Evolutionary conservation across 208 protist species (phyloP).

Genomic region (Leishmania lainsoni): DNA sequence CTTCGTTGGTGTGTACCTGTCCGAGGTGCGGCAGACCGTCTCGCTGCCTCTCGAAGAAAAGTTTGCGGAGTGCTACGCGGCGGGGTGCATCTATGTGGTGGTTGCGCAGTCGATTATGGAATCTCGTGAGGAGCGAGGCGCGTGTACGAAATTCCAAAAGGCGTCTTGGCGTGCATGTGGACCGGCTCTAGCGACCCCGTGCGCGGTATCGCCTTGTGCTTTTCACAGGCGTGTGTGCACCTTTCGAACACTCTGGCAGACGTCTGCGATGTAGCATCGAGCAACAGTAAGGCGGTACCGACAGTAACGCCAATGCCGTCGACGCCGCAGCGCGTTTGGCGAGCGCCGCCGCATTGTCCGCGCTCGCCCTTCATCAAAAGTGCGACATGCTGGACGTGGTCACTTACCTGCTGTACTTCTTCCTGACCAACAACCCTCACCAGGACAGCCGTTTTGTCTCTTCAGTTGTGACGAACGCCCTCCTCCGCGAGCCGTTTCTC

Average conservation of each 20-base stretch:
- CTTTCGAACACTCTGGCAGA: constrained; percentile 50
- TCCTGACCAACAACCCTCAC: constrained; percentile 43
- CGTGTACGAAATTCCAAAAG: constrained; percentile 38
- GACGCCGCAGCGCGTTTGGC: background rate
- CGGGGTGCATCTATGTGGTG: constrained; percentile 61
- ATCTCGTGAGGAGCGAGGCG: constrained; percentile 57
- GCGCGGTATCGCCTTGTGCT: constrained; percentile 42
- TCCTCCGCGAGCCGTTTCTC: constrained; percentile 71
- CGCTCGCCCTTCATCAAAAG: constrained; percentile 17
- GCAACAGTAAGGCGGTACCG: background rate
- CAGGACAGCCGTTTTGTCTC: constrained; percentile 33
- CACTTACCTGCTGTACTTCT: constrained; percentile 63
- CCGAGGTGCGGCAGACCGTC: constrained; percentile 47
- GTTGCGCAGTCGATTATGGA: constrained; percentile 64
- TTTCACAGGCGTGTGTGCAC: constrained; percentile 38
- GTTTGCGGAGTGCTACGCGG: constrained; percentile 55
- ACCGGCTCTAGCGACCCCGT: constrained; percentile 47
- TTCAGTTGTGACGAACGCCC: constrained; percentile 46
- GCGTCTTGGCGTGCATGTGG: constrained; percentile 45
- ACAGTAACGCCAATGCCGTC: background rate
- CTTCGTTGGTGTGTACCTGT: constrained; percentile 39
- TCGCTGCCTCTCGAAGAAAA: constrained; percentile 57
- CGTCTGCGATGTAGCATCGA: constrained; percentile 20
- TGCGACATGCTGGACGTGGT: constrained; percentile 66
- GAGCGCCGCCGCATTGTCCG: background rate